Percentiles rank a stretch among this genome's conserved stretches.
Conservation (phyloP, 1,284 basidiomycete genomes). For the Mycena citricolor region DNA sequence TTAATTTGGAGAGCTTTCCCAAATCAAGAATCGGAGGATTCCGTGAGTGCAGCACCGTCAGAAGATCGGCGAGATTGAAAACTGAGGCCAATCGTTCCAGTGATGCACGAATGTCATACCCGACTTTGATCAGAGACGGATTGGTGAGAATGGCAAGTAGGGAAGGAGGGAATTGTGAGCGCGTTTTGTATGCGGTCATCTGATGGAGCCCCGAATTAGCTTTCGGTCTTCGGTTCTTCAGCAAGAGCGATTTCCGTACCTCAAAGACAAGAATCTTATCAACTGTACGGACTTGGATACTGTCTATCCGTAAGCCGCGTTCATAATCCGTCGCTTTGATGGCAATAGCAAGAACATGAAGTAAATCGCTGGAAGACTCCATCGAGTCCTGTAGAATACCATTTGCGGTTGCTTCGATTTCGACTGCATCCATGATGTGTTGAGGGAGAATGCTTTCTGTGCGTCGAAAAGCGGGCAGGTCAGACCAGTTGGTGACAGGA, state of each 20-base stretch:
- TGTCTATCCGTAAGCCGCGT: not conserved
- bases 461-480: constrained; percentile 1
- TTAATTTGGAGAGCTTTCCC: constrained; percentile 9
- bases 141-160: constrained; percentile 6
- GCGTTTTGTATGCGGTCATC: no score
- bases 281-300: constrained; percentile 14
- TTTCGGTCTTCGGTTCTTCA: no score
- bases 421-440: constrained; percentile 2
- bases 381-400: constrained; percentile 2
- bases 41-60: not conserved
- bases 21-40: constrained; percentile 9
- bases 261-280: constrained; percentile 2
- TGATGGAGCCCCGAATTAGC: no score
- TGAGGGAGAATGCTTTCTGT: not conserved
- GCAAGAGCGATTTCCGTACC: no score
- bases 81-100: not conserved
- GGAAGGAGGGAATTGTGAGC: not conserved
- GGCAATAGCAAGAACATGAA: constrained; percentile 1
- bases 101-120: not conserved
- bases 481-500: constrained; percentile 13
- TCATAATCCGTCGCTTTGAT: not conserved
- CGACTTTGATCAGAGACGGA: constrained; percentile 8
- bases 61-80: constrained; percentile 1
- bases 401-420: constrained; percentile 8
- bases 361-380: not conserved